A percentile compares a stretch with the other conserved stretches of the same genome.
Conservation (phyloP, 2,329 filamentous ascomycete genomes). For the Penicillium sp. region DNA sequence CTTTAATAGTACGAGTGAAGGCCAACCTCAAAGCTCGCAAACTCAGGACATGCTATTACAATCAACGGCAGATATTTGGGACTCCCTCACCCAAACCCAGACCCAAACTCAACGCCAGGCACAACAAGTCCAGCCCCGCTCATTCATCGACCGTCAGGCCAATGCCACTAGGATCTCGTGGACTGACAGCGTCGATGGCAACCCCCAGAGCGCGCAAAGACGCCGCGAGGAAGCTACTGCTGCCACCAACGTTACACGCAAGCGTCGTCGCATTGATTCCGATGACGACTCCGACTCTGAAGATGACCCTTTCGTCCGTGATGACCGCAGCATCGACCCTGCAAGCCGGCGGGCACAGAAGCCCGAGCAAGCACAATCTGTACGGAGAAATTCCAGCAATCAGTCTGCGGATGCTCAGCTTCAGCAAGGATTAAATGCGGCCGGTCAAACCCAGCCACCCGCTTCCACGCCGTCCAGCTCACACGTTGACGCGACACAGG, state of each 20-base stretch:
- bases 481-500: neutral
- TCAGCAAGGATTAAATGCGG: slow-evolving; percentile 1
- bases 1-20: slow-evolving; percentile 1
- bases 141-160: slow-evolving; percentile 39
- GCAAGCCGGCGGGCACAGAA: slow-evolving; percentile 36
- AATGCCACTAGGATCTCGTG: slow-evolving; percentile 34
- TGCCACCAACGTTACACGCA: neutral
- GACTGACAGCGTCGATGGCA: neutral
- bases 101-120: too few species aligned
- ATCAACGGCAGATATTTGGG: neutral
- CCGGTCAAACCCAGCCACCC: neutral
- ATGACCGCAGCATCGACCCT: slow-evolving; percentile 34
- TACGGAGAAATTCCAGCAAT: neutral
- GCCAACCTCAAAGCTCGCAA: neutral
- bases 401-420: slow-evolving; percentile 5
- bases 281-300: slow-evolving; percentile 13
- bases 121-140: slow-evolving; percentile 9
- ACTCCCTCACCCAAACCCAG: neutral
- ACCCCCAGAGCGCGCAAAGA: slow-evolving; percentile 14
- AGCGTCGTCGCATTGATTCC: neutral
- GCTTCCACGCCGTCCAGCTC: neutral
- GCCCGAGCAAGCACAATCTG: slow-evolving; percentile 11
- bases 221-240: slow-evolving; percentile 1
- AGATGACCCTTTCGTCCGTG: slow-evolving; percentile 1
- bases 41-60: neutral